Evolutionary conservation across 2,329 filamentous ascomycete species (phyloP), one percentile per base, ranked within the genome.

Genomic region (Diaporthe destruens): DNA sequence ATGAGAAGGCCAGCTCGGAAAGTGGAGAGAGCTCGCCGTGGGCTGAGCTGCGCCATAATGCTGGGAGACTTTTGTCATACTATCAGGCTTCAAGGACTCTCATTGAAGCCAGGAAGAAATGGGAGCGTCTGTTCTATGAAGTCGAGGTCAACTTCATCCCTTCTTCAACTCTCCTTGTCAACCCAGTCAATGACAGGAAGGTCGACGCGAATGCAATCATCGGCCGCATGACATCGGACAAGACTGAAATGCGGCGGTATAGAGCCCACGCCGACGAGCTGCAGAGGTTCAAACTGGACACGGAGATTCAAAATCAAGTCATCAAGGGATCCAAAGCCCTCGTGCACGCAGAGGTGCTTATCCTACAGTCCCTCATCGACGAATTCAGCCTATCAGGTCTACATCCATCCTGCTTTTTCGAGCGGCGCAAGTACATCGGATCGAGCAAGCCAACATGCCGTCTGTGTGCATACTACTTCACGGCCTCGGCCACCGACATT

Each of bases 401-500:
- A 0, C 51, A 54, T 7, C 36, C 11, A 0, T 34, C 73, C 0
- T 47, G 47, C 0, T 84, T 82, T 76, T 85, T 81, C 71, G 53
- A 72, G 0, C 72, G 75, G 11, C 79, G 77, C 71, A 76, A 74
- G 18, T 85, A 84, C 69, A 82, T 85, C n/a, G 83, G 82, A 0
- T 77, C 76, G 36, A 84, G 82, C 75, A 85, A 85, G 74, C 82
- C 82, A 0, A 80, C 82, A 0, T 85, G 84, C 44, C 77, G 79
- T 0, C 77, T 85, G 1, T 85, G 84, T 34, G 53, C 76, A 4
- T 80, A 80, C 61, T 85, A 83, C 65, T 82, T 85, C n/a, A 65
- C 69, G 1, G 75, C 75, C 0, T 78, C 80, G 44, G 75, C 75
- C 0, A 72, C 76, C 2, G 72, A 76, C 0, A 77, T 84, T 2